Evolutionary conservation across 371 early-diverging fungal genomes (phyloP).

Genomic region (Parasitella parasitica): DNA sequence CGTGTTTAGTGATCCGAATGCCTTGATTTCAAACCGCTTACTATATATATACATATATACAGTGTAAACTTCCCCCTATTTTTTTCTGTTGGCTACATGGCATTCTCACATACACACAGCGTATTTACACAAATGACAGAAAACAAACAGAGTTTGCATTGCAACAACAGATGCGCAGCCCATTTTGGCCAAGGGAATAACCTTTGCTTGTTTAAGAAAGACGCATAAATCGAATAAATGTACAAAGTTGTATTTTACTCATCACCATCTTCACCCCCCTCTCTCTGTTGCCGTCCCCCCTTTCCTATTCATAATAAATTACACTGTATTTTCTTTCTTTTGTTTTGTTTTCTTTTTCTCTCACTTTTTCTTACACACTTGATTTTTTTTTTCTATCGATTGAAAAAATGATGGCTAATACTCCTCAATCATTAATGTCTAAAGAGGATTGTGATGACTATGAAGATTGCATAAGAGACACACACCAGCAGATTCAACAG

Average conservation of each 20-base stretch:
- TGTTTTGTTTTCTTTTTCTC: neutral
- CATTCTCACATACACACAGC: neutral
- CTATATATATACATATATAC: too few species aligned
- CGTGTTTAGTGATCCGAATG: too few species aligned
- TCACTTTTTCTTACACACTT: neutral
- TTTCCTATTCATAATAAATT: neutral
- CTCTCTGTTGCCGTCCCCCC: neutral
- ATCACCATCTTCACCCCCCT: neutral
- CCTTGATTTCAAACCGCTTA: too few species aligned
- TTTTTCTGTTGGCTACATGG: too few species aligned
- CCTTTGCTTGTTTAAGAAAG: neutral
- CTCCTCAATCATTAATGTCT: neutral
- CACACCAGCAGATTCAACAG: neutral
- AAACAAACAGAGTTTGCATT: too few species aligned
- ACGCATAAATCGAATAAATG: slow-evolving; percentile 7
- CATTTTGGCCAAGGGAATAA: too few species aligned
- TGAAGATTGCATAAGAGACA: neutral
- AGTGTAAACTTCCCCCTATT: too few species aligned
- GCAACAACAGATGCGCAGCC: too few species aligned
- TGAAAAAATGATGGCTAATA: neutral
- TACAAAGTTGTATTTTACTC: slow-evolving; percentile 5
- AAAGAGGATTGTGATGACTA: slow-evolving; percentile 1
- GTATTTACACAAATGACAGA: too few species aligned
- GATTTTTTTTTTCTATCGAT: slow-evolving; percentile 9
- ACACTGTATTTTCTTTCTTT: slow-evolving; percentile 9